phyloP scores from a whole-genome alignment of 164 flowering plant genomes.

The Aristolochia fimbriata region DNA sequence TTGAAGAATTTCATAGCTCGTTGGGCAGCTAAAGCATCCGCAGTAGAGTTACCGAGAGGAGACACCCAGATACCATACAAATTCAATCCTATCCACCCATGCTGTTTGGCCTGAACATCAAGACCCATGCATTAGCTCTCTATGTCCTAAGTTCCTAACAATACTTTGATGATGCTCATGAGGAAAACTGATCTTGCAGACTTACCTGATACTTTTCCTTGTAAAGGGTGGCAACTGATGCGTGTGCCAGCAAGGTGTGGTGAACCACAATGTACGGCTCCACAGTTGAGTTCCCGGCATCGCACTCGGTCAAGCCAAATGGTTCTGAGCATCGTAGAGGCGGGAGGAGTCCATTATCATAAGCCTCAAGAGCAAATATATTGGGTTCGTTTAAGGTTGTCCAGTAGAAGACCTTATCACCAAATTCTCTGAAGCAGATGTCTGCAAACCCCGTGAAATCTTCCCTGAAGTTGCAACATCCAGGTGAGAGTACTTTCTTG shows the following conservation, averaged over 20 bases:
- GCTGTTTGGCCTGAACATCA: conserved; percentile 30
- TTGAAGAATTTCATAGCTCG: conserved; percentile 32
- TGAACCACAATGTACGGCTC: conserved; percentile 39
- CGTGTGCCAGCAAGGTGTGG: conserved; percentile 38
- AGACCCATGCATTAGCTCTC: not conserved
- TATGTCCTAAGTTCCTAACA: no score
- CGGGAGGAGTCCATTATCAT: conserved; percentile 23
- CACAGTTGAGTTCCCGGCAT: conserved; percentile 35
- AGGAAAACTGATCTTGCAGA: not conserved
- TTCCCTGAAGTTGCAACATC: conserved; percentile 1
- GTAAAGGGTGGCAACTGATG: conserved; percentile 31
- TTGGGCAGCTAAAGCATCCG: conserved; percentile 33
- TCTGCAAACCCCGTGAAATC: conserved; percentile 11
- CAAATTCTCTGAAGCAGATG: conserved; percentile 23
- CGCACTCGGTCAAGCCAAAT: conserved; percentile 20
- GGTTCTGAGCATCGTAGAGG: conserved; percentile 36
- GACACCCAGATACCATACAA: conserved; percentile 13
- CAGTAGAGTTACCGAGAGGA: conserved; percentile 28
- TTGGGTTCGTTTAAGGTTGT: conserved; percentile 46
- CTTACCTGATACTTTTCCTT: conserved; percentile 27
- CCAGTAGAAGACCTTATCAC: conserved; percentile 42
- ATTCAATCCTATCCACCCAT: conserved; percentile 38
- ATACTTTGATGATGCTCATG: no score
- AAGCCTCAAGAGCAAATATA: conserved; percentile 18
- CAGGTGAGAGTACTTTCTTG: no score